A percentile compares a stretch with the other conserved stretches of the same genome.
phyloP scores from a whole-genome alignment of 1,284 basidiomycete genomes.

The Trametes hirsuta region DNA sequence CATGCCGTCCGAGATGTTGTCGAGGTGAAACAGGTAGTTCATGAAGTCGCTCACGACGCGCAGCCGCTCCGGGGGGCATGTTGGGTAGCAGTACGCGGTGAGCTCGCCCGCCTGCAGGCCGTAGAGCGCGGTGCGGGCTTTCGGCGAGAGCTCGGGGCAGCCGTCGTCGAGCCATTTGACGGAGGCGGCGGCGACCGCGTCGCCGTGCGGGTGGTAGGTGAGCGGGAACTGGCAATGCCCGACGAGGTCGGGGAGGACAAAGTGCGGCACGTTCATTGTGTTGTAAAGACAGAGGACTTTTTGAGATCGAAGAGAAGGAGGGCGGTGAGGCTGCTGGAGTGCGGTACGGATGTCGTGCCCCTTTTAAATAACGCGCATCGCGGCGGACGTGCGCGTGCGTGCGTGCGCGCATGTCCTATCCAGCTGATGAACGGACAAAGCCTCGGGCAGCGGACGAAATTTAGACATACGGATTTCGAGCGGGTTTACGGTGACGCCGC shows the following conservation, averaged over 20 bases:
- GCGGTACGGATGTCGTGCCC: background rate
- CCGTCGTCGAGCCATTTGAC: conserved; percentile 62
- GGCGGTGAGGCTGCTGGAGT: background rate
- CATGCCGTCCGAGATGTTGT: conserved; percentile 44
- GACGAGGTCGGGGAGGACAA: conserved; percentile 68
- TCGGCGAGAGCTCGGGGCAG: conserved; percentile 44
- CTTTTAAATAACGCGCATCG: background rate
- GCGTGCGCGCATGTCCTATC: no score
- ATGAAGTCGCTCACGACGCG: conserved; percentile 55
- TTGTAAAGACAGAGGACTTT: no score
- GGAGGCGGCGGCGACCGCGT: conserved; percentile 57
- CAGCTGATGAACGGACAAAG: conserved; percentile 1
- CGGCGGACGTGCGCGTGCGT: background rate
- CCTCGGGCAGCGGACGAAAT: conserved; percentile 1
- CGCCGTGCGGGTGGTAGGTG: conserved; percentile 53
- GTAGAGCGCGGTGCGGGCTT: conserved; percentile 52
- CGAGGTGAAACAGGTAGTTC: conserved; percentile 43
- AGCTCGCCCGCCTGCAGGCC: conserved; percentile 69
- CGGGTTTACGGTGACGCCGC: conserved; percentile 7
- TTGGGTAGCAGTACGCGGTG: conserved; percentile 65
- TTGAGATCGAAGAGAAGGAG: background rate
- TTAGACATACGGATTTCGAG: conserved; percentile 16
- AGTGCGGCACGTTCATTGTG: conserved; percentile 26
- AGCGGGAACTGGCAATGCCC: conserved; percentile 61
- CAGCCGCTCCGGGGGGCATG: conserved; percentile 53